Evolutionary conservation across 768 basidiomycete species (phyloP).

Genomic region (Strobilomyces dryophilus): DNA sequence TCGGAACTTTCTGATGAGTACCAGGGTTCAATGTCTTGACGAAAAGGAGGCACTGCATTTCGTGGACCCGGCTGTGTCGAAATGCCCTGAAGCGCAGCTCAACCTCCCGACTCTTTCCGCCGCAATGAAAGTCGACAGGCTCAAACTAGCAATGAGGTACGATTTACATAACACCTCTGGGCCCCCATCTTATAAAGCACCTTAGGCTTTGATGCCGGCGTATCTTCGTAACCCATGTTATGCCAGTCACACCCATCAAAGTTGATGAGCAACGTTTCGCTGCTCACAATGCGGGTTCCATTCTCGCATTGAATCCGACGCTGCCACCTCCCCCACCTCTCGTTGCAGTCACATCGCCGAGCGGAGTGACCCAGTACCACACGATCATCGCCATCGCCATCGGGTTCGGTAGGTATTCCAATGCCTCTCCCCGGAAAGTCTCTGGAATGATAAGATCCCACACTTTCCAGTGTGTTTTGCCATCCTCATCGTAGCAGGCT

Average conservation of each 20-base stretch:
- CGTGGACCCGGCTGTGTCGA: no score
- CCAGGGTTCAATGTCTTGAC: neutral
- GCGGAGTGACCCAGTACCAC: conserved; percentile 1
- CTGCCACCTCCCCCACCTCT: neutral
- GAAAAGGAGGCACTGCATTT: neutral
- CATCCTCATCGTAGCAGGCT: conserved; percentile 4
- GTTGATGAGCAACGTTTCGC: no score
- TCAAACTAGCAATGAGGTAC: neutral
- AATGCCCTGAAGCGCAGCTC: no score
- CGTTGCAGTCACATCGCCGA: neutral
- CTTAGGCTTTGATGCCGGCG: neutral
- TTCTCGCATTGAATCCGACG: neutral
- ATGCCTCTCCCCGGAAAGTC: neutral
- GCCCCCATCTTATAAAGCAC: conserved; percentile 5
- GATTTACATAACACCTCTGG: neutral
- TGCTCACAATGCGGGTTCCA: no score
- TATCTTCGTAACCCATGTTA: neutral
- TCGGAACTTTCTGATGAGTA: no score
- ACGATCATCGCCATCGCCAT: conserved; percentile 12
- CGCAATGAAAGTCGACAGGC: neutral
- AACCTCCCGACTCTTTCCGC: neutral
- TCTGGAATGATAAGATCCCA: neutral
- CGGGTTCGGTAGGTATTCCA: conserved; percentile 8
- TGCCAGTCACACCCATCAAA: neutral
- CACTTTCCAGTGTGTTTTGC: conserved; percentile 10